A percentile compares a stretch with the other conserved stretches of the same genome.
Conservation (phyloP, 495 filamentous ascomycete genomes). For the Neurospora sp. region DNA sequence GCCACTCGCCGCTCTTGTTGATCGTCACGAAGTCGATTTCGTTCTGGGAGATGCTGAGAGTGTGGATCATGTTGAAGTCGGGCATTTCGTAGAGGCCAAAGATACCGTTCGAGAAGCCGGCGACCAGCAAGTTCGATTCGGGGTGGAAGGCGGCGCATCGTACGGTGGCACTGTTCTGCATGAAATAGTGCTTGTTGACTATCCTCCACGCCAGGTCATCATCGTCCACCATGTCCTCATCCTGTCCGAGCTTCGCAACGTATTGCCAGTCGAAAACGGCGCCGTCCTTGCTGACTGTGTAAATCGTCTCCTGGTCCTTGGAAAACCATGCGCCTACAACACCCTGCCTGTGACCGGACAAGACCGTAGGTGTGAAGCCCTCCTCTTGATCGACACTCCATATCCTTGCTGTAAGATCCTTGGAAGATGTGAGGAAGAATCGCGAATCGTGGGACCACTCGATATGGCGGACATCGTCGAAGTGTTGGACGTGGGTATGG, state of each 20-base stretch:
- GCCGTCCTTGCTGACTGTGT: slow-evolving; percentile 48
- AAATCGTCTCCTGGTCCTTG: slow-evolving; percentile 68
- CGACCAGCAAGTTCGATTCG: slow-evolving; percentile 74
- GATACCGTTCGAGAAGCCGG: slow-evolving; percentile 88
- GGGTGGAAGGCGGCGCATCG: slow-evolving; percentile 83
- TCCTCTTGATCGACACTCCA: slow-evolving; percentile 86
- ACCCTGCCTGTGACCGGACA: slow-evolving; percentile 81
- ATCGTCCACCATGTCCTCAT: slow-evolving; percentile 50
- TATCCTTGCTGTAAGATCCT: slow-evolving; percentile 85
- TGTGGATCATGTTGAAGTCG: slow-evolving; percentile 94
- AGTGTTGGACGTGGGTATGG: slow-evolving; percentile 76
- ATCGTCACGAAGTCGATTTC: slow-evolving; percentile 89
- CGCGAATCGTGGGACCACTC: slow-evolving; percentile 93
- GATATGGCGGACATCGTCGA: slow-evolving; percentile 72
- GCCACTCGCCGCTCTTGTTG: slow-evolving; percentile 90
- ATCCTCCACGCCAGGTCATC: slow-evolving; percentile 69
- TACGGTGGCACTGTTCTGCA: slow-evolving; percentile 79
- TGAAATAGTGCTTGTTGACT: slow-evolving; percentile 76
- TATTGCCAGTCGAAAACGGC: slow-evolving; percentile 60
- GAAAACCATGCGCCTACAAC: slow-evolving; percentile 89
- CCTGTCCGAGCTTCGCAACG: slow-evolving; percentile 42
- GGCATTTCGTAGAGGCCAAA: slow-evolving; percentile 93
- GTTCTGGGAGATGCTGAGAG: slow-evolving; percentile 82
- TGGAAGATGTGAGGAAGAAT: slow-evolving; percentile 84
- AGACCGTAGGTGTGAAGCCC: slow-evolving; percentile 76